These are phyloP conservation scores for Cetraspora pellucida DNA, from an alignment of 192 early-diverging fungal species.

Conservation along the genomic window DNA sequence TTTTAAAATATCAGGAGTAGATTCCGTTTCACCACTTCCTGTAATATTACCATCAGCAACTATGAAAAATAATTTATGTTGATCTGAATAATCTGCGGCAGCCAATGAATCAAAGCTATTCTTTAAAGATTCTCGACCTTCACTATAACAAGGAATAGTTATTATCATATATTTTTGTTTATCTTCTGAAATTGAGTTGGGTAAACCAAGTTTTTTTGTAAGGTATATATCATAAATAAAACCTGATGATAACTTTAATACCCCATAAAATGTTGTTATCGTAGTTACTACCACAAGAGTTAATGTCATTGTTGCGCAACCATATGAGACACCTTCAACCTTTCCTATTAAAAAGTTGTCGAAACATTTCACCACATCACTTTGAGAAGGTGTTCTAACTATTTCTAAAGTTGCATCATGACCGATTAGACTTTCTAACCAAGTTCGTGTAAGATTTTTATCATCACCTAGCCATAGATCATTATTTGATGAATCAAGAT, in stretches of 20 bases:
- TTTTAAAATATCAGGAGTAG: constrained; percentile 67
- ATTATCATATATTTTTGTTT: constrained; percentile 47
- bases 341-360: constrained; percentile 20
- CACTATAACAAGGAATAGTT: constrained; percentile 80
- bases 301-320: background rate
- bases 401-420: constrained; percentile 9
- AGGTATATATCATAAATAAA: background rate
- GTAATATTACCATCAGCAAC: constrained; percentile 82
- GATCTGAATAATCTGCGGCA: constrained; percentile 69
- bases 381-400: background rate
- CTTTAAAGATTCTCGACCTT: constrained; percentile 70
- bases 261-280: background rate
- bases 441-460: background rate
- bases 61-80: constrained; percentile 77
- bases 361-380: background rate
- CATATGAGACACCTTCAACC: background rate
- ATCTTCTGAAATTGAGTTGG: background rate
- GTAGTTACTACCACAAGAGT: background rate
- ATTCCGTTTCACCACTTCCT: constrained; percentile 69
- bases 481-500: constrained; percentile 29
- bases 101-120: constrained; percentile 78
- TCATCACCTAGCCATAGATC: constrained; percentile 22
- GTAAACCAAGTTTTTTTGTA: background rate
- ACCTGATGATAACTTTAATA: constrained; percentile 12
- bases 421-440: background rate